Conservation (phyloP, 2,329 filamentous ascomycete genomes). For the Sporothrix brasiliensis region DNA sequence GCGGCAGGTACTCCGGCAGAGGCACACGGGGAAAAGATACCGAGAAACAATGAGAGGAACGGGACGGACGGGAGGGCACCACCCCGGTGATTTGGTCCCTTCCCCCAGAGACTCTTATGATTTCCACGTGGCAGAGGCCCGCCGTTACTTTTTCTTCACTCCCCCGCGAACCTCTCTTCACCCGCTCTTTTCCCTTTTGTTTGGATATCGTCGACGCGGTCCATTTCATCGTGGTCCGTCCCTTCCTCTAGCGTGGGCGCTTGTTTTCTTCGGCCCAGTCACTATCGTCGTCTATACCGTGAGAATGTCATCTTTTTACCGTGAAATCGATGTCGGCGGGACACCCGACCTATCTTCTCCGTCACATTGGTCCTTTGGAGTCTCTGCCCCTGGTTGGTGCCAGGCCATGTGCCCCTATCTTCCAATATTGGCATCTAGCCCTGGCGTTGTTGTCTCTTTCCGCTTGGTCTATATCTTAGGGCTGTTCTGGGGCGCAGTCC, state of each 20-base stretch:
- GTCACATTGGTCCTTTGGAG: not conserved
- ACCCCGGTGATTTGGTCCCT: not conserved
- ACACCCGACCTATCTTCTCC: not conserved
- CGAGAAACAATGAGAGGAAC: not conserved
- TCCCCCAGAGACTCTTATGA: not conserved
- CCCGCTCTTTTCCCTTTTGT: conserved; percentile 10
- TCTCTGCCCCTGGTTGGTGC: conserved; percentile 9
- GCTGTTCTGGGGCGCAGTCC: not conserved
- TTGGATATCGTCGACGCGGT: not conserved
- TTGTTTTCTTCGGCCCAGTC: not conserved
- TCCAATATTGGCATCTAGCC: conserved; percentile 20
- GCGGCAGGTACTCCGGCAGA: not conserved
- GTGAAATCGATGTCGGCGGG: not conserved
- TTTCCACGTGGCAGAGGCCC: conserved; percentile 28
- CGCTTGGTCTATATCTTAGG: no score
- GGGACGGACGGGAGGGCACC: not conserved
- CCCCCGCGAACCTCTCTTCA: not conserved
- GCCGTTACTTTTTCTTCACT: not conserved
- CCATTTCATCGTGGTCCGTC: not conserved
- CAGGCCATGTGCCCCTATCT: not conserved
- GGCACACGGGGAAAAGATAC: not conserved
- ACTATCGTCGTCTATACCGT: not conserved
- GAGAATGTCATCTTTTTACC: no score
- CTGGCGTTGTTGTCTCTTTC: not conserved
- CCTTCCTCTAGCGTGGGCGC: not conserved